Evolutionary conservation across 371 early-diverging fungal species (phyloP), one percentile per base, ranked within the genome.

Genomic region (Funneliformis caledonium): DNA sequence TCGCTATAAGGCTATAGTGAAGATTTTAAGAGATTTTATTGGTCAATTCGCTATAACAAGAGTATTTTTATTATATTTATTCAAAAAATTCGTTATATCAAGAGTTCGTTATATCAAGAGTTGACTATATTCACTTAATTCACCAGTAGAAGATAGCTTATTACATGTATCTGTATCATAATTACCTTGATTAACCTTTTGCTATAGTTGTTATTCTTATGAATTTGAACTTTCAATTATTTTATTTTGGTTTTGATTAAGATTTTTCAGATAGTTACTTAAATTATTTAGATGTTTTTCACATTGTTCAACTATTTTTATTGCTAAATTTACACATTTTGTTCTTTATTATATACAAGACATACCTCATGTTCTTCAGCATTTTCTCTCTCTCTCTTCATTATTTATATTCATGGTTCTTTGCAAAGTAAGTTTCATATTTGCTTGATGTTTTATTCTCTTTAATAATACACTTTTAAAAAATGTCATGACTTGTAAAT

Each of bases 181-280:
- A 14, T 19, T 4, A 14, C 7, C 14, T 60, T 22, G 22, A 19
- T 14, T 14, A 19, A 14, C 7, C 14, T 7, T 14, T 14, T 60
- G 22, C n/a, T 60, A 4, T 14, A 22, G 22, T 7, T 60, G 60
- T 14, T 60, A 14, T 14, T 4, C 7, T 4, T 19, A 4, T 60
- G 22, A 19, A 60, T 60, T 22, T 12, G 14, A 2, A 60, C n/a
- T n/a, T n/a, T n/a, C n/a, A n/a, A n/a, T n/a, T n/a, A n/a, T n/a
- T n/a, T n/a, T n/a, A n/a, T n/a, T n/a, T n/a, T n/a, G n/a, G n/a
- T 60, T 26, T 68, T 68, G 68, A 43, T 68, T 68, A 10, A 14
- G 14, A 60, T 60, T n/a, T n/a, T n/a, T n/a, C n/a, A n/a, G n/a
- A n/a, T n/a, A 60, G 12, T 4, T 22, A 10, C 16, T 68, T 43